Percentiles rank a stretch among this genome's conserved stretches.
Conservation (phyloP, 495 filamentous ascomycete genomes). For the Penicillium atrosanguineum region DNA sequence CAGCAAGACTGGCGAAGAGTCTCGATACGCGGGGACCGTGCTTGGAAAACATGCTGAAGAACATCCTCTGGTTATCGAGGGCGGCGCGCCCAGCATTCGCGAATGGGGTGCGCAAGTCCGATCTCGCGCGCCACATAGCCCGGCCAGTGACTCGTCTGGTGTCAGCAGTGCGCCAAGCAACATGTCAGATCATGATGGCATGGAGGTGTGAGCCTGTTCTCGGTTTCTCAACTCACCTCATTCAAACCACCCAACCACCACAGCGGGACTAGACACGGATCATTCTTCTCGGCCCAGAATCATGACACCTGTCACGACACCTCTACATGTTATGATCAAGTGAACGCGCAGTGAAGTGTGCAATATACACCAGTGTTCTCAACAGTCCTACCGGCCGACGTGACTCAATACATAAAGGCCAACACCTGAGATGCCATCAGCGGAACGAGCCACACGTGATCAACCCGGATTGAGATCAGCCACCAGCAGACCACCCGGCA, state of each 20-base stretch:
- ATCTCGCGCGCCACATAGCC: slow-evolving; percentile 28
- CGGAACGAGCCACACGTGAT: not conserved
- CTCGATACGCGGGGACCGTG: slow-evolving; percentile 74
- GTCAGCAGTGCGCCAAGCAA: slow-evolving; percentile 46
- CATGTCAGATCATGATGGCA: slow-evolving; percentile 37
- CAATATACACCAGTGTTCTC: not conserved
- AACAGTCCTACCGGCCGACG: not conserved
- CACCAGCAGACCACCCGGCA: not conserved
- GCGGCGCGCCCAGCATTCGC: slow-evolving; percentile 63
- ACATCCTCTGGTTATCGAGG: slow-evolving; percentile 66
- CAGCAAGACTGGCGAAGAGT: slow-evolving; percentile 77
- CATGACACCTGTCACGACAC: not conserved
- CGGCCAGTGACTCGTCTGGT: slow-evolving; percentile 37
- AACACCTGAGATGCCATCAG: not conserved
- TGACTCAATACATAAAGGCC: not conserved
- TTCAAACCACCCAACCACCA: not conserved
- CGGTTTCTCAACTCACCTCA: not conserved
- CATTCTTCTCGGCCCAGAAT: not conserved
- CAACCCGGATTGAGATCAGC: not conserved
- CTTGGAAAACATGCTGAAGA: slow-evolving; percentile 69
- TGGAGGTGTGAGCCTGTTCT: slow-evolving; percentile 35
- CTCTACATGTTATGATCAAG: not conserved
- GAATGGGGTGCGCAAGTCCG: slow-evolving; percentile 58
- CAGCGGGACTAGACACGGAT: not conserved
- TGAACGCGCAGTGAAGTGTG: not conserved